Conservation (phyloP, 2,329 filamentous ascomycete species). For the Arachnomyces sp. region DNA sequence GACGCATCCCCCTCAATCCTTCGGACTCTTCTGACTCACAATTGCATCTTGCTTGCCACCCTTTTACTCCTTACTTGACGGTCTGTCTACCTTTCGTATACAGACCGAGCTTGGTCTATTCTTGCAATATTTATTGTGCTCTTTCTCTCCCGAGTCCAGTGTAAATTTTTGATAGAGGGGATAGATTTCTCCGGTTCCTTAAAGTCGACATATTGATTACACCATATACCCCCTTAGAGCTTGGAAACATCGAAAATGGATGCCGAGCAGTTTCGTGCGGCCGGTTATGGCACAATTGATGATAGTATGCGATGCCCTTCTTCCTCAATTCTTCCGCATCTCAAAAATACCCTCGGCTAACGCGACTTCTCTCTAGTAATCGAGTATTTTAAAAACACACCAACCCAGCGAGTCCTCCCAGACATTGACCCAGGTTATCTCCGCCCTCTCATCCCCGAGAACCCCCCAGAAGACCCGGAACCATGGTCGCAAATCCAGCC, state of each 20-base stretch:
- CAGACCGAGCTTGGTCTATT: too few species aligned
- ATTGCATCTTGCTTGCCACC: too few species aligned
- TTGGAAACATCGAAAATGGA: constrained; percentile 51
- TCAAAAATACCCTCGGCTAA: not conserved
- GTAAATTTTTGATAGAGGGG: not conserved
- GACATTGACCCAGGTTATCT: constrained; percentile 79
- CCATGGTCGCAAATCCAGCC: constrained; percentile 68
- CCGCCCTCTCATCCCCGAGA: constrained; percentile 63
- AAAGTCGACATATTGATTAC: not conserved
- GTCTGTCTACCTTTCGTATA: too few species aligned
- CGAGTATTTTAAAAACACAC: constrained; percentile 70
- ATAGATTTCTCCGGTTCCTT: not conserved
- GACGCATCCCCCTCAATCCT: too few species aligned
- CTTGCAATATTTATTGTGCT: too few species aligned
- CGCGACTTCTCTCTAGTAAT: constrained; percentile 51
- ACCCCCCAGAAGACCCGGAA: constrained; percentile 60
- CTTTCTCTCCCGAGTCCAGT: too few species aligned
- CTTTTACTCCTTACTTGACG: too few species aligned
- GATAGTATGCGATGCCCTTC: constrained; percentile 54
- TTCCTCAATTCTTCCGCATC: not conserved
- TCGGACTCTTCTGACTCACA: too few species aligned
- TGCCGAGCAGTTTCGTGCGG: constrained; percentile 64
- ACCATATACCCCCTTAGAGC: too few species aligned
- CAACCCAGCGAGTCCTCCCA: constrained; percentile 63
- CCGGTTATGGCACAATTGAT: constrained; percentile 69